Evolutionary conservation across 1,139 yeast species (phyloP).

Genomic region (Magnusiomyces tetraspermus): DNA sequence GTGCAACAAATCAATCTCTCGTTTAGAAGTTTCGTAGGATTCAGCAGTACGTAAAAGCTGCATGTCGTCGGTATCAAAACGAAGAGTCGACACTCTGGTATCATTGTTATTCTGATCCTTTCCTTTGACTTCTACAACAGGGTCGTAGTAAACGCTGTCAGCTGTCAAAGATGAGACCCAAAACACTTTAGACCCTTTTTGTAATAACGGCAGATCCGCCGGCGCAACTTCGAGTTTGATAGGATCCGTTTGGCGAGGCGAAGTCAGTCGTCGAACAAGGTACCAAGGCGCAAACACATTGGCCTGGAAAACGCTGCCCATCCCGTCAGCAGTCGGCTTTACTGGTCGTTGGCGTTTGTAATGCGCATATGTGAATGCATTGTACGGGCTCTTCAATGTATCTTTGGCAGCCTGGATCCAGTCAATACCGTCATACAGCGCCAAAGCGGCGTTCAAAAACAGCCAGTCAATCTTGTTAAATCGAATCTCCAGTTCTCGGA

Average conservation of each 20-base stretch:
- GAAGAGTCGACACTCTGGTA: slow-evolving; percentile 18
- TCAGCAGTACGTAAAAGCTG: slow-evolving; percentile 54
- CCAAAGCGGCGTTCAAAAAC: slow-evolving; percentile 84
- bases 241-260: slow-evolving; percentile 1
- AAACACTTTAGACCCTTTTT: slow-evolving; percentile 50
- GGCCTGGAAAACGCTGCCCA: slow-evolving; percentile 89
- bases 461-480: slow-evolving; percentile 64
- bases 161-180: slow-evolving; percentile 86
- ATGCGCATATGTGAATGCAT: slow-evolving; percentile 64
- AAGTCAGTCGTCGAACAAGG: slow-evolving; percentile 29
- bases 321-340: slow-evolving; percentile 54
- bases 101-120: background rate
- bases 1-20: slow-evolving; percentile 77
- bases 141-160: slow-evolving; percentile 39
- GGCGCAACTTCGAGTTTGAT: slow-evolving; percentile 24
- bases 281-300: slow-evolving; percentile 94
- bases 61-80: slow-evolving; percentile 62
- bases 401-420: slow-evolving; percentile 71
- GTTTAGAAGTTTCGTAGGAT: slow-evolving; percentile 88
- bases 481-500: slow-evolving; percentile 55
- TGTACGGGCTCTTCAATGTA: slow-evolving; percentile 51
- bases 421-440: slow-evolving; percentile 76
- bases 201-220: slow-evolving; percentile 47
- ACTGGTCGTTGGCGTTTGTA: slow-evolving; percentile 78
- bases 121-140: background rate